Evolutionary conservation across 305 asterid genomes (phyloP).

Genomic region (Fraxinus nigra): DNA sequence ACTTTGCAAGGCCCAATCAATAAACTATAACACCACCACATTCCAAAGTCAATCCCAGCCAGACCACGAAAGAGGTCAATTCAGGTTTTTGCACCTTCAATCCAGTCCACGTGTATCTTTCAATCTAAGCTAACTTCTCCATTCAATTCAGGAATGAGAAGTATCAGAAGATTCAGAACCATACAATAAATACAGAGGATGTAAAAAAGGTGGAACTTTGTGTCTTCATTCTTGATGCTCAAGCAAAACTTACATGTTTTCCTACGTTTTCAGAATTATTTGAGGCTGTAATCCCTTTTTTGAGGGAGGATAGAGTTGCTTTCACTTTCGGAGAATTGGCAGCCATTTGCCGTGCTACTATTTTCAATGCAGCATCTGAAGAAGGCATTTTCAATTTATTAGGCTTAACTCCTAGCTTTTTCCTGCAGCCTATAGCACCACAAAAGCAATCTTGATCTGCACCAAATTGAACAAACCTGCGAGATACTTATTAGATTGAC

Average conservation of each 20-base stretch:
- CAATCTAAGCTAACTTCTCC: neutral
- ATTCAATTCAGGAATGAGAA: constrained; percentile 1
- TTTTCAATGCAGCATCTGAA: constrained; percentile 68
- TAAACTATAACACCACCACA: neutral
- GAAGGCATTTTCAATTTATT: constrained; percentile 57
- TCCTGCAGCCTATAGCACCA: constrained; percentile 80
- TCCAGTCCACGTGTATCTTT: neutral
- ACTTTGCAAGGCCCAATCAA: neutral
- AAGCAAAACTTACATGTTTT: constrained; percentile 43
- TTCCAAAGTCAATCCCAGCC: neutral
- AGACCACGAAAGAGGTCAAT: neutral
- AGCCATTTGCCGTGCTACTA: constrained; percentile 67
- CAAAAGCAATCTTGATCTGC: constrained; percentile 96
- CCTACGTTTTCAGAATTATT: constrained; percentile 1
- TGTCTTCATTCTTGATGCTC: neutral
- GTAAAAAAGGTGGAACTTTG: neutral
- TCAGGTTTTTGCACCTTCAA: neutral
- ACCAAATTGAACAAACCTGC: constrained; percentile 99
- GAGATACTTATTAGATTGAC: constrained; percentile 45
- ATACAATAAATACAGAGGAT: neutral
- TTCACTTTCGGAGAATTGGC: constrained; percentile 49
- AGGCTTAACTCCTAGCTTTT: constrained; percentile 83
- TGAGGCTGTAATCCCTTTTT: neutral
- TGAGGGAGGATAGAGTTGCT: constrained; percentile 32
- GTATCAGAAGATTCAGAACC: constrained; percentile 1